Conservation (phyloP, 1,284 basidiomycete species). For the Boletus calvinii region DNA sequence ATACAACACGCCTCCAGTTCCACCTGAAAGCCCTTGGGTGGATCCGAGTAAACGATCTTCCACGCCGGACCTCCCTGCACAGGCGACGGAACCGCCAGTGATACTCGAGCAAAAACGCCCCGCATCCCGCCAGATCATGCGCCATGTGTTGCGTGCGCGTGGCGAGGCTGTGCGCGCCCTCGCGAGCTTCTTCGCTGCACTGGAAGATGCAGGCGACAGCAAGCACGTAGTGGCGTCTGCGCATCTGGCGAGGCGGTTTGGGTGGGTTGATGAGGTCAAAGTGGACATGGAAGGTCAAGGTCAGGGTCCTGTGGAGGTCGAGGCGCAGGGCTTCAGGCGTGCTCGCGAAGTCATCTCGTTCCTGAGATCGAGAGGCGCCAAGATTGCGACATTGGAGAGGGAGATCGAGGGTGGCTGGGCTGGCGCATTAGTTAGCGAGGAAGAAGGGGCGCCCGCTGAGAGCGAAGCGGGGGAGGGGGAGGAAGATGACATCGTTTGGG, state of each 20-base stretch:
- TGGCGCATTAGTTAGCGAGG: conserved; percentile 56
- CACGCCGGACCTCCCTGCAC: conserved; percentile 28
- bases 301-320: conserved; percentile 24
- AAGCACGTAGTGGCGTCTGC: conserved; percentile 55
- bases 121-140: conserved; percentile 77
- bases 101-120: conserved; percentile 50
- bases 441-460: conserved; percentile 46
- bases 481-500: conserved; percentile 39
- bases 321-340: conserved; percentile 53
- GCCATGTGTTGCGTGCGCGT: conserved; percentile 81
- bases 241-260: conserved; percentile 60
- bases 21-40: conserved; percentile 70
- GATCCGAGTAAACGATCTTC: conserved; percentile 41
- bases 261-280: conserved; percentile 40
- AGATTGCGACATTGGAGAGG: conserved; percentile 51
- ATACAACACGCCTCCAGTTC: conserved; percentile 65
- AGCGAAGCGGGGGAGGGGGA: conserved; percentile 35
- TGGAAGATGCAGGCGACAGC: conserved; percentile 49
- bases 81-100: conserved; percentile 41
- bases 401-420: conserved; percentile 61
- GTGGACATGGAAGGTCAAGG: conserved; percentile 26
- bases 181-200: conserved; percentile 64
- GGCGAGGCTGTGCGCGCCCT: conserved; percentile 76
- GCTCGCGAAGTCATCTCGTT: conserved; percentile 64
- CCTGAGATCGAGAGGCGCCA: conserved; percentile 62